phyloP scores from a whole-genome alignment of 2,329 filamentous ascomycete species.

The Claviceps quebecensis region DNA sequence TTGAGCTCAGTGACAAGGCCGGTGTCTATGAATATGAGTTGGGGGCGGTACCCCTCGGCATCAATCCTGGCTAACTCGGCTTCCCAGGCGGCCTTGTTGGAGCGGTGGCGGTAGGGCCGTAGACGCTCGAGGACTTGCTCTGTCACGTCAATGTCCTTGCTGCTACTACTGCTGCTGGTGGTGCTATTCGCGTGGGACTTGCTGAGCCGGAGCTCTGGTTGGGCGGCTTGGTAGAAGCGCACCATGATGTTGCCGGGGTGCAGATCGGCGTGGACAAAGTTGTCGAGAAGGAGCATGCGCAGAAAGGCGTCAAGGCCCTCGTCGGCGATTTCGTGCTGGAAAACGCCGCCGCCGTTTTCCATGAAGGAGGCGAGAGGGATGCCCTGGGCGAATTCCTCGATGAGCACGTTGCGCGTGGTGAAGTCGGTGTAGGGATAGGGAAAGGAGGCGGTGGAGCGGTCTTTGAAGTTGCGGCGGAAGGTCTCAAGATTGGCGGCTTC shows the following conservation, averaged over 20 bases:
- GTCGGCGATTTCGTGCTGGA: slow-evolving; percentile 86
- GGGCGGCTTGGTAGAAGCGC: slow-evolving; percentile 78
- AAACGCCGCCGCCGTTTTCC: slow-evolving; percentile 80
- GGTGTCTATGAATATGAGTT: slow-evolving; percentile 95
- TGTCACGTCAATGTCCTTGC: slow-evolving; percentile 66
- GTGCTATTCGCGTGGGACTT: slow-evolving; percentile 8
- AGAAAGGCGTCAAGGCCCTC: slow-evolving; percentile 93
- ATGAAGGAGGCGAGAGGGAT: slow-evolving; percentile 85
- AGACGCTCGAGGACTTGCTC: slow-evolving; percentile 74
- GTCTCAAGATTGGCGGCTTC: slow-evolving; percentile 80
- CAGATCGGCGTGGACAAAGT: slow-evolving; percentile 92
- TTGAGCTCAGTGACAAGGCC: slow-evolving; percentile 92
- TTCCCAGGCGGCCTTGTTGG: slow-evolving; percentile 57
- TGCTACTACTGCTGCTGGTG: slow-evolving; percentile 31
- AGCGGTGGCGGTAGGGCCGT: slow-evolving; percentile 50
- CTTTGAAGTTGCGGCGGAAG: slow-evolving; percentile 82
- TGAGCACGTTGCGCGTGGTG: slow-evolving; percentile 78
- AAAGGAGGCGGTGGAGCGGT: slow-evolving; percentile 88
- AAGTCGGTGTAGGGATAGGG: slow-evolving; percentile 88
- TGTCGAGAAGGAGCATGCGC: slow-evolving; percentile 92
- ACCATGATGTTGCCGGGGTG: slow-evolving; percentile 99
- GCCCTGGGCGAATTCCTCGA: slow-evolving; percentile 92
- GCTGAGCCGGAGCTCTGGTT: slow-evolving; percentile 43
- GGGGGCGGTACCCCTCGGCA: slow-evolving; percentile 75
- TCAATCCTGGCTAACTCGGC: slow-evolving; percentile 65